Base-by-base conservation (phyloP, 768 basidiomycete genomes). In the Royoungia palumana region DNA sequence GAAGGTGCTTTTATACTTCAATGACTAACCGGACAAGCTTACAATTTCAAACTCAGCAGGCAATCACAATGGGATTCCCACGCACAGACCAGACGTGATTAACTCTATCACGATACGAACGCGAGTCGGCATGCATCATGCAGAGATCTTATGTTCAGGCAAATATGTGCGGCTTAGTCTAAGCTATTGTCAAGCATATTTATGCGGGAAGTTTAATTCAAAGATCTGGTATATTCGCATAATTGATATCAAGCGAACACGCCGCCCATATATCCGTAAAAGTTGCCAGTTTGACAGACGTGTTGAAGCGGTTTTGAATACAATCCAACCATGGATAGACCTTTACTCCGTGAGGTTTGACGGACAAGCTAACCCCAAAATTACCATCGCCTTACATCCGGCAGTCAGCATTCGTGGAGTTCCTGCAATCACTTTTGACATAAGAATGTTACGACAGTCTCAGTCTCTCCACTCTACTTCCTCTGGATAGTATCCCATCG, bases 1-100 rank as follows among this genome's bases (percentile, higher is more conserved):
- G 61, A 57, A 52, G 14, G 21, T 54, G 57, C 71, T 74, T 74
- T 72, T 72, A 72, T 72, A 72, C 47, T 66, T 61, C 60, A 64
- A 68, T 72, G 55, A 46, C 60, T 48, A 55, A 65, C 61, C 53
- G 58, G 70, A 72, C 58, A 72, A 55, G 62, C 63, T 66, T 64
- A 55, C 51, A 67, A 64, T 54, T 73, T 74, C 63, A 70, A 71
- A 72, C 75, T 73, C 75, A 69, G 75, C 70, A 55, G 13, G 22
- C 41, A 43, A 54, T 64, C 45, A 45, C 32, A 0, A 3, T 46
- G 30, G 6, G 41, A 9, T 69, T 77, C 76, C 66, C 75, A 76
- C 75, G 75, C 76, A 76, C 73, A 53, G 74, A 68, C 74, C 75
- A 64, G 13, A 2, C 12, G 2, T 16, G 24, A 7, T n/a, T 16